Conservation (phyloP, 1,139 yeast species). For the Eremothecium sinecaudum region DNA sequence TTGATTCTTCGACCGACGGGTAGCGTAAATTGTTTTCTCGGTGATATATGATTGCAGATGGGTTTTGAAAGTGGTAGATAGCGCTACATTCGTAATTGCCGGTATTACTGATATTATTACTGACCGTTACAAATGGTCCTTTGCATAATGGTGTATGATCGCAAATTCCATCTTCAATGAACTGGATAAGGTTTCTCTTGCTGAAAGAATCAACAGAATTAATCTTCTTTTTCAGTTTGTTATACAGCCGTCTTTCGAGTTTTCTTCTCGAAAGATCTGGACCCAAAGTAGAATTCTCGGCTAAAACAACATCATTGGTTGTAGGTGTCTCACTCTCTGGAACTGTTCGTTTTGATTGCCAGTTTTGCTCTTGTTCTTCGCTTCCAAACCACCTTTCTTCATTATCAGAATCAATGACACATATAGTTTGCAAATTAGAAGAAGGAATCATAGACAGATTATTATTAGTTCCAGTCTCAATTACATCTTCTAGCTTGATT, state of each 20-base stretch:
- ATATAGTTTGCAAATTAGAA: not conserved
- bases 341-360: no score
- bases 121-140: slow-evolving; percentile 13
- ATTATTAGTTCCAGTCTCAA: not conserved
- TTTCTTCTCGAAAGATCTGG: not conserved
- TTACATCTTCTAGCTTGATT: not conserved
- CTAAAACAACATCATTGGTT: no score
- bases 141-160: slow-evolving; percentile 15
- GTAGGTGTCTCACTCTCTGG: no score
- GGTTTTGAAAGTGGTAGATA: slow-evolving; percentile 18
- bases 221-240: not conserved
- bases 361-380: no score
- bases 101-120: slow-evolving; percentile 23
- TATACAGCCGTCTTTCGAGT: slow-evolving; percentile 1
- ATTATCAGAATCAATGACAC: no score
- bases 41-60: no score
- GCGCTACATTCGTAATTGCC: slow-evolving; percentile 21
- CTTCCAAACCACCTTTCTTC: no score
- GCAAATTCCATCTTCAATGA: slow-evolving; percentile 18
- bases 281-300: not conserved
- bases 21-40: no score
- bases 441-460: not conserved
- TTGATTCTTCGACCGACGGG: no score
- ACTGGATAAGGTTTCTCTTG: slow-evolving; percentile 8
- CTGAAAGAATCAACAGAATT: slow-evolving; percentile 3